A percentile compares a stretch with the other conserved stretches of the same genome.
phyloP scores from a whole-genome alignment of 2,329 filamentous ascomycete species.

The Ascochyta clinopodiicola region DNA sequence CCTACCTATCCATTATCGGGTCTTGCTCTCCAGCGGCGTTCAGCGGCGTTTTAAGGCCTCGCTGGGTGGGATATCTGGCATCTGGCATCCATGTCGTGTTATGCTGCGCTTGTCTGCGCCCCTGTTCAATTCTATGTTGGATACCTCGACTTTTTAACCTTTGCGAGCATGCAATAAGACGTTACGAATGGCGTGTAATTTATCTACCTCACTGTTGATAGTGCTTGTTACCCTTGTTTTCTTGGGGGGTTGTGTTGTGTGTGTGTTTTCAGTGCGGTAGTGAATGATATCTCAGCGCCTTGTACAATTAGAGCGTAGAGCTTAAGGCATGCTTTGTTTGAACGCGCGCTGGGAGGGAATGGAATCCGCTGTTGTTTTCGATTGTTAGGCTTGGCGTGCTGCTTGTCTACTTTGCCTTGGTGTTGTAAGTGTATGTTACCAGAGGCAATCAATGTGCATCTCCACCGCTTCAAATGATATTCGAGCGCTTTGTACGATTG shows the following conservation, averaged over 20 bases:
- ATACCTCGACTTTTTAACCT: background rate
- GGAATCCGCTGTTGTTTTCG: too few species aligned
- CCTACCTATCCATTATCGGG: background rate
- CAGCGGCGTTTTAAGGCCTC: background rate
- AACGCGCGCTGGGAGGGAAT: too few species aligned
- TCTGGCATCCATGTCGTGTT: too few species aligned
- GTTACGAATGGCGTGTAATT: constrained; percentile 13
- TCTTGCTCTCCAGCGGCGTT: constrained; percentile 2
- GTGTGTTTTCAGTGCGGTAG: too few species aligned
- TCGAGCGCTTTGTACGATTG: background rate
- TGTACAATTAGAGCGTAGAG: too few species aligned
- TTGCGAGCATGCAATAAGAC: constrained; percentile 12
- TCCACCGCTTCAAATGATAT: too few species aligned
- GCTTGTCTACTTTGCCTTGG: background rate
- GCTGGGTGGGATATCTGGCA: background rate
- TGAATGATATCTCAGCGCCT: too few species aligned
- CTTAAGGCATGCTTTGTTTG: too few species aligned
- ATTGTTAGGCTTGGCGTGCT: too few species aligned
- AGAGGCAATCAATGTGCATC: background rate
- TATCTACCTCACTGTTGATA: background rate
- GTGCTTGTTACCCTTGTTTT: too few species aligned
- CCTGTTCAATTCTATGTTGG: background rate
- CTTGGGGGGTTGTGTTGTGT: too few species aligned
- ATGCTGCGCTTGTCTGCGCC: background rate
- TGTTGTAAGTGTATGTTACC: constrained; percentile 28